A percentile compares a stretch with the other conserved stretches of the same genome.
These are phyloP conservation scores for Lodderomyces theae DNA, from an alignment of 1,139 yeast genomes.

Conservation along the genomic window DNA sequence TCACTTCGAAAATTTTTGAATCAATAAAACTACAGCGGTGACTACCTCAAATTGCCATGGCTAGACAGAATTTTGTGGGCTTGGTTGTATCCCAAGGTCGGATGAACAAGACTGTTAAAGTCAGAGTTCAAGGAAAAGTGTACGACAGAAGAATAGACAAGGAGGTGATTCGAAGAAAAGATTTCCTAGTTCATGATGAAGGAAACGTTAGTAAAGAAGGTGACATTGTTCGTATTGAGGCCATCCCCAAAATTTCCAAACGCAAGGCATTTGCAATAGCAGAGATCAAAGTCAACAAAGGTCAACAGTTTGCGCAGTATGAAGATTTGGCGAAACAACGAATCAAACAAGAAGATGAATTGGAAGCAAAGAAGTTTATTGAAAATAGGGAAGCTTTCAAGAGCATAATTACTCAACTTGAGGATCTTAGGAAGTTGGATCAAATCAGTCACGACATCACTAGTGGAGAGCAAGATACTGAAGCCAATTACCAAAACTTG, in stretches of 20 bases:
- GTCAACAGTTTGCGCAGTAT: constrained; percentile 86
- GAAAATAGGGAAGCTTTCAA: constrained; percentile 43
- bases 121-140: constrained; percentile 71
- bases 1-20: not conserved
- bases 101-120: constrained; percentile 94
- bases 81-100: constrained; percentile 94
- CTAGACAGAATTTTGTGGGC: constrained; percentile 87
- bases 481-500: constrained; percentile 37
- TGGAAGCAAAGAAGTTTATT: constrained; percentile 48
- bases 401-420: constrained; percentile 36
- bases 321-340: constrained; percentile 67
- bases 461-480: constrained; percentile 15
- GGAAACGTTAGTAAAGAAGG: constrained; percentile 91
- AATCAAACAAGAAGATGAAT: constrained; percentile 61
- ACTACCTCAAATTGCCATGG: constrained; percentile 45
- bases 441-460: constrained; percentile 35
- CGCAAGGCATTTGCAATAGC: constrained; percentile 91
- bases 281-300: constrained; percentile 83
- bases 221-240: constrained; percentile 89
- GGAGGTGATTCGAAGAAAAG: constrained; percentile 75
- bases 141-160: constrained; percentile 72
- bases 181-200: constrained; percentile 91
- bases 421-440: constrained; percentile 50
- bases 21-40: not conserved
- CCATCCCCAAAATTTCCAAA: constrained; percentile 81